These are phyloP conservation scores for Colletotrichum sp. DNA, from an alignment of 2,329 filamentous ascomycete genomes.

Conservation along the genomic window DNA sequence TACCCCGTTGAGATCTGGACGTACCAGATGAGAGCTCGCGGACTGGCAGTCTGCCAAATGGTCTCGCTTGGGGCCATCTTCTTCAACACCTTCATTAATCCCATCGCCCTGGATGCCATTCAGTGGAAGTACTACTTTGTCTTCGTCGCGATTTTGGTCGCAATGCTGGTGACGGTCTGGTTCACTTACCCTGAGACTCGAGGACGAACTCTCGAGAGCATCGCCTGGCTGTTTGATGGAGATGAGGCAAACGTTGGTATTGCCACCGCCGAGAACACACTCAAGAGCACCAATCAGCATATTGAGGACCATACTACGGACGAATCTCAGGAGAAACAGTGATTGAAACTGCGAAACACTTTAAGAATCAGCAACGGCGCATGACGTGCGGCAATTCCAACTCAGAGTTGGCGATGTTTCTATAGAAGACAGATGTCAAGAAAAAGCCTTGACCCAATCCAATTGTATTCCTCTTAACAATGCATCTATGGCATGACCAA, in stretches of 20 bases:
- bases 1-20: constrained; percentile 32
- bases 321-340: neutral
- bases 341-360: neutral
- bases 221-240: constrained; percentile 3
- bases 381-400: neutral
- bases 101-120: constrained; percentile 42
- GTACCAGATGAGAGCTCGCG: constrained; percentile 20
- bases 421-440: neutral
- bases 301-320: neutral
- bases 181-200: constrained; percentile 22
- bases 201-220: constrained; percentile 19
- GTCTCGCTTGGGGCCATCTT: constrained; percentile 31
- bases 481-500: rapidly evolving
- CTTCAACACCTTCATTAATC: constrained; percentile 50
- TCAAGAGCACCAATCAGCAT: neutral
- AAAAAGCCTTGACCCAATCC: neutral
- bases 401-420: neutral
- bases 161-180: neutral
- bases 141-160: constrained; percentile 54
- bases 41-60: neutral
- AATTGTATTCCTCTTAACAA: neutral
- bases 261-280: neutral
- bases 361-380: rapidly evolving
- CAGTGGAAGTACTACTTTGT: constrained; percentile 49
- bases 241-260: neutral